Evolutionary conservation across 1,284 basidiomycete species (phyloP).

Genomic region (Trametes polyzona): DNA sequence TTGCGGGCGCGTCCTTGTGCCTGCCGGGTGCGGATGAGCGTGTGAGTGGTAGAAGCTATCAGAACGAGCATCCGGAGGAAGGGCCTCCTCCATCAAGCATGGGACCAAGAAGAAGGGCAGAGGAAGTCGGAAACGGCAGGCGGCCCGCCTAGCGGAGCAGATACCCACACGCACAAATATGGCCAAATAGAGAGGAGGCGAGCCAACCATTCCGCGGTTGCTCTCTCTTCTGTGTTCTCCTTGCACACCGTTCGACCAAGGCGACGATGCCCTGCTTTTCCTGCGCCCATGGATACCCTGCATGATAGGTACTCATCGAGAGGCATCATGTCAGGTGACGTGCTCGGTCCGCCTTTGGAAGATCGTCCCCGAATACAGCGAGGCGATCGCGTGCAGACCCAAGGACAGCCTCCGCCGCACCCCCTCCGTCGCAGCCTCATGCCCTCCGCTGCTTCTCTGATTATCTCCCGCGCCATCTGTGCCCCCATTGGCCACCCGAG

Average conservation of each 20-base stretch:
- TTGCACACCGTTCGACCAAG: not conserved
- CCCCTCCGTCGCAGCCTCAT: not conserved
- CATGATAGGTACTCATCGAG: no score
- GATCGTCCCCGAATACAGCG: not conserved
- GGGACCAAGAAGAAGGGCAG: not conserved
- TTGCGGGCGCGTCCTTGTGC: no score
- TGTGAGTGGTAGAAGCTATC: no score
- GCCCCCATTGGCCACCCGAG: not conserved
- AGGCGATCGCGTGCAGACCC: not conserved
- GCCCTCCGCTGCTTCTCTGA: slow-evolving; percentile 7
- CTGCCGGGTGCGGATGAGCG: no score
- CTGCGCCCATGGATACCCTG: no score
- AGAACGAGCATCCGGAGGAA: no score
- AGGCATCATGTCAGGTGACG: no score
- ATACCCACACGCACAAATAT: slow-evolving; percentile 1
- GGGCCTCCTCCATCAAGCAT: no score
- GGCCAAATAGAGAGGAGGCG: not conserved
- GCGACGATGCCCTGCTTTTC: no score
- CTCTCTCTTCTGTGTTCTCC: no score
- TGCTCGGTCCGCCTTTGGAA: not conserved
- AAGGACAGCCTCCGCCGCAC: not conserved
- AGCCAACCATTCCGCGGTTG: no score
- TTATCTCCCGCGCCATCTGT: slow-evolving; percentile 1
- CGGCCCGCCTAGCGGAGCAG: not conserved
- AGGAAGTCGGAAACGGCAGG: not conserved